These are phyloP conservation scores for Clarireedia hainanense DNA, from an alignment of 2,329 filamentous ascomycete species.

Conservation along the genomic window DNA sequence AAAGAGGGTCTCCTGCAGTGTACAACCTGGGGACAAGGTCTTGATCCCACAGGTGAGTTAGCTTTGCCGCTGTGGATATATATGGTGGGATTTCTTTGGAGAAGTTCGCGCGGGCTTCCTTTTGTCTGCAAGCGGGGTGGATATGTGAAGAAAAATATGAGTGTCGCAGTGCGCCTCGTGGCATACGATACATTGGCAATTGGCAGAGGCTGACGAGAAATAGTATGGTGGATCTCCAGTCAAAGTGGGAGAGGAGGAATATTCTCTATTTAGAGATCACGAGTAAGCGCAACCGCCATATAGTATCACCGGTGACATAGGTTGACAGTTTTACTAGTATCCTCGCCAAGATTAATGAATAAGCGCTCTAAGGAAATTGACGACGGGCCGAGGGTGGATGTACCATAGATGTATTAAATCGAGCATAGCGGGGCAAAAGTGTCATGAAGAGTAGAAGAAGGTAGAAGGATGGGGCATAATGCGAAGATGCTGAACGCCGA, in stretches of 20 bases:
- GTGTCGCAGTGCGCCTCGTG: background rate
- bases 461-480: conserved; percentile 3
- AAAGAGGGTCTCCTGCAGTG: conserved; percentile 78
- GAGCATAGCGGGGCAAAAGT: conserved; percentile 17
- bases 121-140: background rate
- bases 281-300: conserved; percentile 60
- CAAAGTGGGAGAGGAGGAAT: conserved; percentile 97
- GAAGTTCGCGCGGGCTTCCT: conserved; percentile 1
- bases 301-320: background rate
- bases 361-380: conserved; percentile 33
- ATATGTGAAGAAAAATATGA: background rate
- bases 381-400: conserved; percentile 11
- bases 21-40: conserved; percentile 79
- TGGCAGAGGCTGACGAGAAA: conserved; percentile 21
- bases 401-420: conserved; percentile 23
- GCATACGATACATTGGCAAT: background rate
- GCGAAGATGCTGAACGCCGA: background rate
- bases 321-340: conserved; percentile 51
- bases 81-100: background rate
- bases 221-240: conserved; percentile 90
- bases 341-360: conserved; percentile 98
- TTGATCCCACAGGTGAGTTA: conserved; percentile 81
- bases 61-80: background rate
- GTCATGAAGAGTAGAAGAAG: conserved; percentile 5
- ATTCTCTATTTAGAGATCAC: conserved; percentile 89